Evolutionary conservation across 148 eudicot species (phyloP), one percentile per base, ranked within the genome.

Genomic region (Cornus florida): DNA sequence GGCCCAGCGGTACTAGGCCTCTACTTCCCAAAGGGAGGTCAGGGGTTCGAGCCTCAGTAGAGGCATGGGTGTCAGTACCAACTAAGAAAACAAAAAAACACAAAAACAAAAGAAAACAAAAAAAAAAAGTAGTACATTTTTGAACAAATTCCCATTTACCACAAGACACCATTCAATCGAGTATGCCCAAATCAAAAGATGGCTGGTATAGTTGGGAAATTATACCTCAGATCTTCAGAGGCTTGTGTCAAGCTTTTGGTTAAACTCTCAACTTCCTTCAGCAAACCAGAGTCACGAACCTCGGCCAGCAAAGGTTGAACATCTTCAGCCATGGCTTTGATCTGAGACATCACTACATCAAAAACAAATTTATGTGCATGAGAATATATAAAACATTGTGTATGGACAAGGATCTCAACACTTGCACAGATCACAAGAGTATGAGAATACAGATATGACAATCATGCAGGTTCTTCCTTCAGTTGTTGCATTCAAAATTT

Each of bases 291-390:
- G 70, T 89, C 91, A 60, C 89, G 95, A 82, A 93, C 90, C 85
- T 95, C 96, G 5, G 97, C 87, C 70, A 93, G 85, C 84, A 93
- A 78, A 86, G 98, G 98, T 86, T 95, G 96, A 77, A 91, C 82
- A 85, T 95, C 96, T 78, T 95, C 98, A 46, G 98, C 92, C 91
- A 95, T 91, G 86, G 93, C 97, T 86, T 90, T 79, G 71, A 95
- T 88, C 97, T 93, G 93, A 89, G 86, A 83, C 83, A 88, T 80
- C 85, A 90, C 92, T 88, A 91, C 88, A 94, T 83, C 87, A 86
- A 59, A 78, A 71, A 86, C 77, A 79, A 83, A 86, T 82, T 80
- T 79, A 66, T 82, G 66, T 71, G 87, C 80, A 83, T 81, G 80
- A 81, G 83, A 80, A 86, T 75, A 67, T 65, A 86, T 71, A 16